Conservation (phyloP, 257 asterid species). For the Plectranthus barbatus region DNA sequence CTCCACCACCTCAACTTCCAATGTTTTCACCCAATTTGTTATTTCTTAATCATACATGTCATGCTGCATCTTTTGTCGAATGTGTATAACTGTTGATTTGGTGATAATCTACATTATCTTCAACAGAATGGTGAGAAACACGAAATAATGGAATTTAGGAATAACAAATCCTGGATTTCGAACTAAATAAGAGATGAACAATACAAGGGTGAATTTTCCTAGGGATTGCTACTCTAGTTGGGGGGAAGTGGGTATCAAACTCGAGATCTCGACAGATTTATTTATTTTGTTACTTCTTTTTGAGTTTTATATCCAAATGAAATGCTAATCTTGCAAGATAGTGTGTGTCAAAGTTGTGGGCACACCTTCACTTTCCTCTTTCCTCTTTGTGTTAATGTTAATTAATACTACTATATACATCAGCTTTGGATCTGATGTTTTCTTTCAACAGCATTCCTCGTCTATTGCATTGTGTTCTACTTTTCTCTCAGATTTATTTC, state of each 20-base stretch:
- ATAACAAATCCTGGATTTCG: too few relatives aligned
- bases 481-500: background rate
- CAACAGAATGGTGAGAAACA: too few relatives aligned
- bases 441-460: conserved; percentile 30
- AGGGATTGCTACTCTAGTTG: too few relatives aligned
- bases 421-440: conserved; percentile 47
- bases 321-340: background rate
- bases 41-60: conserved; percentile 13
- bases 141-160: too few relatives aligned
- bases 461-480: too few relatives aligned
- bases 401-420: too few relatives aligned
- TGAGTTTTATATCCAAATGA: background rate
- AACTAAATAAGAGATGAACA: too few relatives aligned
- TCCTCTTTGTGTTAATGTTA: too few relatives aligned
- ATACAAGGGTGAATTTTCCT: too few relatives aligned
- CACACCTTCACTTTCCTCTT: too few relatives aligned
- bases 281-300: background rate
- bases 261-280: too few relatives aligned
- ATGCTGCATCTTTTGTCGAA: conserved; percentile 14
- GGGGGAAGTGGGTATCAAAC: background rate
- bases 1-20: conserved; percentile 46
- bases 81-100: background rate
- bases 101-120: background rate
- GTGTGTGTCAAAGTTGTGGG: too few relatives aligned
- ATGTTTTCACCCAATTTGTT: conserved; percentile 12